Evolutionary conservation across 805 yeast species (phyloP), one percentile per base, ranked within the genome.

Genomic region (Groenewaldozyma tartarivorans): DNA sequence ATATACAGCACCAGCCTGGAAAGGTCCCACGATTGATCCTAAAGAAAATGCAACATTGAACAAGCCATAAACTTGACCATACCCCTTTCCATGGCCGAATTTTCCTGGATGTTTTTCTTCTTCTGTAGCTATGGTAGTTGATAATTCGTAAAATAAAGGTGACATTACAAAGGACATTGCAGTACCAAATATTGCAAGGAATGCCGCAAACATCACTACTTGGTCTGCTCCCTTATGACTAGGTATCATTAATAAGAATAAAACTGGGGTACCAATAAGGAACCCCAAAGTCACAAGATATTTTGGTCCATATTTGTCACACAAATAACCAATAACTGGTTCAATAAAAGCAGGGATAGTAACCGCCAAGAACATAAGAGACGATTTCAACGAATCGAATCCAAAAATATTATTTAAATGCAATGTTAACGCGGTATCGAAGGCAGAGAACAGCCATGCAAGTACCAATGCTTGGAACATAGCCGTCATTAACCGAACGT

Each of bases 21-120:
- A 51, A 7, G 63, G 63, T 2, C 63, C 63, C 38, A 60, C 41
- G n/a, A 60, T 45, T 4, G 50, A 34, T 2, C 64, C 64, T 9
- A 58, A 39, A 4, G 64, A 51, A 38, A 46, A 60, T 13, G 57
- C 58, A 3, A 59, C 49, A 33, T 60, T 60, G 46, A 58, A 57
- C 16, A 56, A 34, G 2, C 58, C 63, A 38, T 56, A 60, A 2
- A 57, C 62, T 38, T 58, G 60, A 9, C 60, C 64, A 34, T 47
- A 48, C 5, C 61, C 64, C 30, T 53, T 52, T 6, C 57, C 56
- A 4, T 41, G 42, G 5, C 64, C 63, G 30, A 51, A 52, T 5
- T 41, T 41, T 3, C 61, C 61, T 1, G 63, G 63, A 5, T 34
- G 20, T 24, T 41, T 33, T 4, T 43, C 42, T 35, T 57, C 62